Percentiles rank a stretch among this genome's conserved stretches.
Conservation (phyloP, 2,329 filamentous ascomycete species). For the Monosporascus sp. region DNA sequence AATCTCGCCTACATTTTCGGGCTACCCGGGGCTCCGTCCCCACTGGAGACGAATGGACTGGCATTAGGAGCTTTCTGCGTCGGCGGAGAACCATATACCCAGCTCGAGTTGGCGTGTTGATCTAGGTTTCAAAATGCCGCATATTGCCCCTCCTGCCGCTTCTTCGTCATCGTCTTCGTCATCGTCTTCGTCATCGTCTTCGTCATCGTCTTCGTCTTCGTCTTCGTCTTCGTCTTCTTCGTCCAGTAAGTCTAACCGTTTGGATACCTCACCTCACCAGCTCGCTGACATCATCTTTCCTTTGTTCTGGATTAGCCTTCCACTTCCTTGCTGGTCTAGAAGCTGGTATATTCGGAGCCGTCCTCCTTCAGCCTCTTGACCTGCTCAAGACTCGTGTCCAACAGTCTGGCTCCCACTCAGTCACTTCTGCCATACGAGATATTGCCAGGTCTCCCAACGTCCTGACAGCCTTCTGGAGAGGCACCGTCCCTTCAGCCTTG, state of each 20-base stretch:
- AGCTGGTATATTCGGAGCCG: slow-evolving; percentile 81
- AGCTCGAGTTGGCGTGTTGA: no score
- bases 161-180: slow-evolving; percentile 17
- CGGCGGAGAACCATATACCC: slow-evolving; percentile 7
- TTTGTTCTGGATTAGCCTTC: slow-evolving; percentile 47
- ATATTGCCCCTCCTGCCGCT: slow-evolving; percentile 7
- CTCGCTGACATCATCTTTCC: not conserved
- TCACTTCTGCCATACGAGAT: slow-evolving; percentile 62
- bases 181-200: slow-evolving; percentile 17
- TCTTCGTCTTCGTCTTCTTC: slow-evolving; percentile 17
- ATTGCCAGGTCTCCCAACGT: slow-evolving; percentile 61
- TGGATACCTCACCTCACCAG: no score
- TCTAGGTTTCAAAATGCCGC: slow-evolving; percentile 15
- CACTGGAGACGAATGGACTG: slow-evolving; percentile 9
- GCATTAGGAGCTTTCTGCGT: slow-evolving; percentile 11
- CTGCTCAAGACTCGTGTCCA: slow-evolving; percentile 95
- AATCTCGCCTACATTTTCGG: no score
- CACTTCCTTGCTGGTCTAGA: slow-evolving; percentile 86
- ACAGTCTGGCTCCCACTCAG: slow-evolving; percentile 68
- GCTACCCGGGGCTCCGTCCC: no score
- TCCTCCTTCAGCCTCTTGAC: slow-evolving; percentile 90
- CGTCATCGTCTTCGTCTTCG: slow-evolving; percentile 17
- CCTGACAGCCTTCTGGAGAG: slow-evolving; percentile 79
- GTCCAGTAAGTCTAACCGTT: slow-evolving; percentile 4
- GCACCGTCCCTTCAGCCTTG: slow-evolving; percentile 85